Evolutionary conservation across 257 asterid species (phyloP).

Genomic region (Jaltomata sinuosa): DNA sequence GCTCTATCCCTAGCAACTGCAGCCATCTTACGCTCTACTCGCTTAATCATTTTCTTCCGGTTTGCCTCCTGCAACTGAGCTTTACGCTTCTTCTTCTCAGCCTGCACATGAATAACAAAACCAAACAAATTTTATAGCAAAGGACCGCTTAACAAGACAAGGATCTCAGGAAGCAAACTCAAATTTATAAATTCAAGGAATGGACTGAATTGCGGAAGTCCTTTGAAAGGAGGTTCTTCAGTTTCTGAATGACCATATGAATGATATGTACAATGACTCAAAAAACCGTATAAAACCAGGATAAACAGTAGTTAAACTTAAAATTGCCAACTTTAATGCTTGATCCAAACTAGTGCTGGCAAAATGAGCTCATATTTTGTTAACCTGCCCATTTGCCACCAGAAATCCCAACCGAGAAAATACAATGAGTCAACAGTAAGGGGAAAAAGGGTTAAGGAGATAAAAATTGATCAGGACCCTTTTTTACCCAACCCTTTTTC

Average conservation of each 20-base stretch:
- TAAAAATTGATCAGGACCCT: no score
- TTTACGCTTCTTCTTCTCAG: constrained; percentile 77
- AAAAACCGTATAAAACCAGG: no score
- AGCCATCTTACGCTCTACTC: constrained; percentile 95
- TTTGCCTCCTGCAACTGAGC: constrained; percentile 71
- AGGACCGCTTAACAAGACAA: background rate
- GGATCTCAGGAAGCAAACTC: background rate
- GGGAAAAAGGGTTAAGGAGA: no score
- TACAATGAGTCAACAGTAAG: background rate
- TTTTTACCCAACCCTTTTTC: no score
- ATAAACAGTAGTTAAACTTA: no score
- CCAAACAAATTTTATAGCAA: background rate
- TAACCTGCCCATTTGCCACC: no score
- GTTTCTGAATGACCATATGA: no score
- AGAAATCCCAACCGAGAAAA: background rate
- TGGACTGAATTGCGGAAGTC: background rate
- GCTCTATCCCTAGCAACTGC: constrained; percentile 93
- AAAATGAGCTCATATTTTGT: no score
- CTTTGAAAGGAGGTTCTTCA: background rate
- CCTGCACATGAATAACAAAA: constrained; percentile 19
- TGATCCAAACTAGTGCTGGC: no score
- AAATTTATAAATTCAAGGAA: background rate
- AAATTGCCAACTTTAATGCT: no score
- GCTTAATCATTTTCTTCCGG: constrained; percentile 47
- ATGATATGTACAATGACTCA: no score